Base-by-base conservation (phyloP, 2,329 filamentous ascomycete genomes). In the Sclerotinia trifoliorum region DNA sequence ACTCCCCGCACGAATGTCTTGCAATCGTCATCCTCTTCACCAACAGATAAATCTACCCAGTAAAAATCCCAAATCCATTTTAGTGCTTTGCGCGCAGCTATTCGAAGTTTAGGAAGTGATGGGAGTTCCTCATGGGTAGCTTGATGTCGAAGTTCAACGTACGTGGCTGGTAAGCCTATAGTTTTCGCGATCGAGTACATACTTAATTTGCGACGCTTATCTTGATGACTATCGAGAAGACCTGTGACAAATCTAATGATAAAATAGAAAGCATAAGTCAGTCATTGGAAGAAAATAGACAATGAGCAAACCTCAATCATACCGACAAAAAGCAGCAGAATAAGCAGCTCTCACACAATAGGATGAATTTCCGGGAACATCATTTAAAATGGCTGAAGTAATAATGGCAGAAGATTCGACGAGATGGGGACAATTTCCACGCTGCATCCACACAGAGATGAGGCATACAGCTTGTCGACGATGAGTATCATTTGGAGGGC, bases 51-150 rank as follows among this genome's bases (percentile, higher is more conserved):
- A 49, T 80, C 79, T 17, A 76, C 80, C 94, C 94, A 98, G 81
- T 96, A 97, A 78, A 92, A 92, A 65, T 88, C 84, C 92, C 92
- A 97, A 64, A 97, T 88, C 94, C 94, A 97, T 56, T 83, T 82
- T 70, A 97, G 82, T 0, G 90, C 92, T 74, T 90, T 87, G 71
- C 83, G 80, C 1, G 90, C 87, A 1, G 90, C 90, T 48, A 84
- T 84, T 65, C 92, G 86, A 70, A 97, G 81, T 71, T 92, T 88
- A 15, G 86, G 83, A 65, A 97, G 81, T 1, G 89, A 88, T 0
- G 94, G 94, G 68, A 97, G 81, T 77, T 93, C 91, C 78, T 96
- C 92, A 78, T 98, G 94, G 52, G 93, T 96, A 55, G 91, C 92
- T 80, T 96, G 91, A 78, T 97, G 94, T 57, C 94, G 87, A 69